Percentiles rank a stretch among this genome's conserved stretches.
phyloP scores from a whole-genome alignment of 2,329 filamentous ascomycete species.

The Trichoderma oligosporum region DNA sequence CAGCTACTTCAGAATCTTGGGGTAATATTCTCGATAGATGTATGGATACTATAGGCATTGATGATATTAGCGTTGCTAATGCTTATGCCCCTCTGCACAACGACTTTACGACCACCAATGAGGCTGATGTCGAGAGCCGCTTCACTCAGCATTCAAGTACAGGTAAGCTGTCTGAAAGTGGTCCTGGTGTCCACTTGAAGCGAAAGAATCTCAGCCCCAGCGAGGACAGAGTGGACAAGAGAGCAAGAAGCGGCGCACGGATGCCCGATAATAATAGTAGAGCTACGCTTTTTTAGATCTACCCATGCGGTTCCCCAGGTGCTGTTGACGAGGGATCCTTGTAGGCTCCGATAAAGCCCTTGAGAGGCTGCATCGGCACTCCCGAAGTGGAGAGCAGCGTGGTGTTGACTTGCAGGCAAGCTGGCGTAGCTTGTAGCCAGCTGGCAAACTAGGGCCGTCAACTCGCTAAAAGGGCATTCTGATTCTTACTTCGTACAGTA shows the following conservation, averaged over 20 bases:
- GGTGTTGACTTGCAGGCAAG: constrained; percentile 17
- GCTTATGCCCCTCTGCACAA: not conserved
- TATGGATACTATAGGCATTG: not conserved
- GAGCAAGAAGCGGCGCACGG: not conserved
- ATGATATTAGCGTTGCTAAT: not conserved
- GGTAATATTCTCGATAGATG: not conserved
- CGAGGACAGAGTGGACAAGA: not conserved
- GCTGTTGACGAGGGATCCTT: constrained; percentile 6
- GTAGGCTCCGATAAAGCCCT: constrained; percentile 8
- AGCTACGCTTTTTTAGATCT: not conserved
- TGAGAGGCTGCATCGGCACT: constrained; percentile 18
- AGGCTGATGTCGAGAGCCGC: not conserved
- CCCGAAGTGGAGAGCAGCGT: constrained; percentile 17
- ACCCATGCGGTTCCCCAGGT: constrained; percentile 3
- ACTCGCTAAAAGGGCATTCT: not conserved
- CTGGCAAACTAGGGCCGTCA: not conserved
- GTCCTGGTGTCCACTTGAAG: not conserved
- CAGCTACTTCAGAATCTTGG: not conserved
- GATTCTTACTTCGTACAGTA: not conserved
- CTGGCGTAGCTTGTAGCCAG: constrained; percentile 8
- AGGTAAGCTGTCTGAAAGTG: not conserved
- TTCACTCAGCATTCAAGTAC: not conserved
- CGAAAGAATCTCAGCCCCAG: constrained; percentile 3
- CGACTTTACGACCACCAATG: not conserved
- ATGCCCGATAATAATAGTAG: not conserved